phyloP scores from a whole-genome alignment of 805 yeast genomes.

The Lipomyces chichibuensis region DNA sequence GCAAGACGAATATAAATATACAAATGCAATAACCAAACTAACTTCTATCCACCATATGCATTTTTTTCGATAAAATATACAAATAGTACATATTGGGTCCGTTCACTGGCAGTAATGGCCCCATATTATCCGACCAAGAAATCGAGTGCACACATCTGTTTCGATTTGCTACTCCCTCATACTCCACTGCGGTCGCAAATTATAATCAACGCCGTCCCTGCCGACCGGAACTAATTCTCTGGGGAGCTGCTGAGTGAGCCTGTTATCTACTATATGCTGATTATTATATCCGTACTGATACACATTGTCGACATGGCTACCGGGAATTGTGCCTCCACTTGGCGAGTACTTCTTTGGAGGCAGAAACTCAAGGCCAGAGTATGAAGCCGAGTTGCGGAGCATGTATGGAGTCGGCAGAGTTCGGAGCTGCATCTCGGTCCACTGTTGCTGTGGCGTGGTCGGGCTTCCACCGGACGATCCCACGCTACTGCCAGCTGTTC shows the following conservation, averaged over 20 bases:
- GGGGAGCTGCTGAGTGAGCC: conserved; percentile 12
- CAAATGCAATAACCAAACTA: neutral
- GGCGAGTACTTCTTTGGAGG: conserved; percentile 26
- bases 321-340: neutral
- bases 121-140: neutral
- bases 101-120: too few relatives aligned
- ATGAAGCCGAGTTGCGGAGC: conserved; percentile 34
- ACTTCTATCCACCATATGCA: neutral
- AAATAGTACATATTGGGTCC: neutral
- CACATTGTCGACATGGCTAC: neutral
- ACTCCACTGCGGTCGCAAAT: conserved; percentile 29
- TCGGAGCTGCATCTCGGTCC: conserved; percentile 23
- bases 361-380: conserved; percentile 33
- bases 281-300: neutral
- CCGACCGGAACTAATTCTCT: conserved; percentile 23
- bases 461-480: conserved; percentile 18
- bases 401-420: conserved; percentile 33
- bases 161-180: conserved; percentile 19
- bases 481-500: conserved; percentile 1
- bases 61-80: neutral
- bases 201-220: conserved; percentile 15
- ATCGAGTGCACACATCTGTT: neutral
- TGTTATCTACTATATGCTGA: neutral
- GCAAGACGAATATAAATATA: neutral
- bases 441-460: conserved; percentile 15